These are phyloP conservation scores for Diaporthe destruens DNA, from an alignment of 2,329 filamentous ascomycete species.

Conservation along the genomic window DNA sequence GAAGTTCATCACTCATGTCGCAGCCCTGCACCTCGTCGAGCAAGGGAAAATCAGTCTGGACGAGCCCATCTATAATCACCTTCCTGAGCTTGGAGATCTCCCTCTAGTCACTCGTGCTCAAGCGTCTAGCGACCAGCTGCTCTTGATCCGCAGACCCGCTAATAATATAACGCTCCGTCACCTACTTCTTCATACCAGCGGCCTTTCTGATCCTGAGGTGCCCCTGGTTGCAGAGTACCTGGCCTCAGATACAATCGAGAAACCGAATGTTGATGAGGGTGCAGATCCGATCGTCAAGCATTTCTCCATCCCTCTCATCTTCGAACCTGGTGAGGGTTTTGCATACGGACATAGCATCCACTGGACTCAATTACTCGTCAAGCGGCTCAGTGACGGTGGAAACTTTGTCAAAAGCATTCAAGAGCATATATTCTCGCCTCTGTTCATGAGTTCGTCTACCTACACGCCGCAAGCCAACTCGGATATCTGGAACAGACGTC, in stretches of 20 bases:
- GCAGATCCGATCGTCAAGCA: slow-evolving; percentile 4
- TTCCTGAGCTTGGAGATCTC: slow-evolving; percentile 1
- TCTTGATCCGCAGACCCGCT: neutral
- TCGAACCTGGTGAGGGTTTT: slow-evolving; percentile 11
- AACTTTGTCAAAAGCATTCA: neutral
- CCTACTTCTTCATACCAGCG: slow-evolving; percentile 18
- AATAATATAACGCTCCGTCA: slow-evolving; percentile 3
- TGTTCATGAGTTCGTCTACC: neutral
- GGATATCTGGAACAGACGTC: slow-evolving; percentile 1
- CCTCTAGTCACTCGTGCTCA: neutral
- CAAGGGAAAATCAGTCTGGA: neutral
- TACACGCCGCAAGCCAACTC: neutral
- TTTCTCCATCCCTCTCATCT: slow-evolving; percentile 1
- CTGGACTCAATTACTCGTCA: slow-evolving; percentile 7
- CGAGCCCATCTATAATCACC: neutral
- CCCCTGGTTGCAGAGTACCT: slow-evolving; percentile 9
- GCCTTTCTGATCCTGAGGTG: neutral
- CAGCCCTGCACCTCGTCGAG: slow-evolving; percentile 8
- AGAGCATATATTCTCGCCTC: neutral
- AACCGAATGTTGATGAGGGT: neutral
- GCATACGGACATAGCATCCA: slow-evolving; percentile 14
- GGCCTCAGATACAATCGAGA: neutral
- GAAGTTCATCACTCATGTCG: neutral
- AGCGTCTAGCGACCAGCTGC: neutral
- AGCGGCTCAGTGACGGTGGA: neutral